These are phyloP conservation scores for Ophiognomonia clavigignenti-juglandacearum DNA, from an alignment of 2,329 filamentous ascomycete genomes.

Conservation along the genomic window DNA sequence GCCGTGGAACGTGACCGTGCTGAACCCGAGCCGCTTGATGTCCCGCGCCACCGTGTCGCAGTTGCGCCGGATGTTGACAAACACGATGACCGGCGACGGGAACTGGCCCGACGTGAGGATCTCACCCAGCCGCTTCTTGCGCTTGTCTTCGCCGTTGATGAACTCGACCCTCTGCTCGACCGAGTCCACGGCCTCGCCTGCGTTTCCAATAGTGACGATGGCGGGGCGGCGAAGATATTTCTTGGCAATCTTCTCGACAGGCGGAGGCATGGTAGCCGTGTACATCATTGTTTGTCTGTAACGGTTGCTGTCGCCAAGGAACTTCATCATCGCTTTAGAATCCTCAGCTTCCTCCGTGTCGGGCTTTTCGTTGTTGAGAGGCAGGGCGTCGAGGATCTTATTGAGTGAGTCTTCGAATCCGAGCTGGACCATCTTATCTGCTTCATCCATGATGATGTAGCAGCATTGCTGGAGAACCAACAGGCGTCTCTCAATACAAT, in stretches of 20 bases:
- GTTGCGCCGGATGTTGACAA: constrained; percentile 93
- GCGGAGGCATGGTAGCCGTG: constrained; percentile 93
- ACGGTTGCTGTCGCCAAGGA: constrained; percentile 64
- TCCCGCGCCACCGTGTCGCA: constrained; percentile 93
- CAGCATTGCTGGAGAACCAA: constrained; percentile 94
- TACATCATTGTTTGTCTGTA: constrained; percentile 99
- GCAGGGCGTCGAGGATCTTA: constrained; percentile 92
- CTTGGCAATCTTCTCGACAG: constrained; percentile 92
- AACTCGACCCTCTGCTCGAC: constrained; percentile 97
- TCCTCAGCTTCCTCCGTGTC: constrained; percentile 91
- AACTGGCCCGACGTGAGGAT: constrained; percentile 80
- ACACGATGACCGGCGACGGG: constrained; percentile 89
- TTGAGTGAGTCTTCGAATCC: constrained; percentile 98
- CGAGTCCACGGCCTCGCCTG: constrained; percentile 93
- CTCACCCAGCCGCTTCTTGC: constrained; percentile 92
- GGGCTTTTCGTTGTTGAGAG: constrained; percentile 89
- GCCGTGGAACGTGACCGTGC: constrained; percentile 84
- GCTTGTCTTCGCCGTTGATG: constrained; percentile 83
- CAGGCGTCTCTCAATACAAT: constrained; percentile 91
- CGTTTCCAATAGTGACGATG: constrained; percentile 90
- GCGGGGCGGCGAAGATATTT: constrained; percentile 93
- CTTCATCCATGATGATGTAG: constrained; percentile 99
- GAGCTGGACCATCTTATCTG: constrained; percentile 97
- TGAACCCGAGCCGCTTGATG: constrained; percentile 91
- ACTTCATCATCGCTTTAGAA: constrained; percentile 74